phyloP scores from a whole-genome alignment of 1,284 basidiomycete genomes.

The Athelia sp. region DNA sequence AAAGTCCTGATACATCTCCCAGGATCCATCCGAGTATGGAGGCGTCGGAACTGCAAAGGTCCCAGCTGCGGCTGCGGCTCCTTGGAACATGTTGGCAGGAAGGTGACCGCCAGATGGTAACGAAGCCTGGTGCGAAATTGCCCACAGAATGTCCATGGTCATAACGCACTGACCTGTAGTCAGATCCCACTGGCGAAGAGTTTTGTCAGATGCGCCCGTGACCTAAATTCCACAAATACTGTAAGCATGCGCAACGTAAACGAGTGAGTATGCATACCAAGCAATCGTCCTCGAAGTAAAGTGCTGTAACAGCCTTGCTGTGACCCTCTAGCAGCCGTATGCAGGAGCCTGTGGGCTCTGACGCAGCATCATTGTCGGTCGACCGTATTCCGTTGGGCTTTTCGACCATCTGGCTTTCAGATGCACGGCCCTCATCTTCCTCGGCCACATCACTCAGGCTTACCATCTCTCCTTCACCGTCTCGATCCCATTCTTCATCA shows the following conservation, averaged over 20 bases:
- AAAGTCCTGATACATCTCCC: constrained; percentile 97
- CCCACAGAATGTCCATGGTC: constrained; percentile 99
- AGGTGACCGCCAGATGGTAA: constrained; percentile 34
- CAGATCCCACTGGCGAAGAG: constrained; percentile 97
- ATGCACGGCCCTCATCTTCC: constrained; percentile 42
- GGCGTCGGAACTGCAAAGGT: constrained; percentile 81
- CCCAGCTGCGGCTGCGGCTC: constrained; percentile 52
- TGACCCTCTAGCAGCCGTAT: constrained; percentile 85
- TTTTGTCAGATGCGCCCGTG: constrained; percentile 97
- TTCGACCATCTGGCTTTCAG: constrained; percentile 26
- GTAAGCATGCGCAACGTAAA: constrained; percentile 1
- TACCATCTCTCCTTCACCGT: constrained; percentile 47
- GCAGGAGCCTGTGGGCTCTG: constrained; percentile 49
- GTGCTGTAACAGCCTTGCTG: constrained; percentile 84
- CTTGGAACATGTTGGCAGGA: constrained; percentile 46
- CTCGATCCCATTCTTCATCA: constrained; percentile 63
- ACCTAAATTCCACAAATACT: constrained; percentile 48
- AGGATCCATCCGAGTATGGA: constrained; percentile 83
- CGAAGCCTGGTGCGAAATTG: constrained; percentile 88
- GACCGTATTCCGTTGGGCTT: constrained; percentile 32
- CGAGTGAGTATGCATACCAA: constrained; percentile 53
- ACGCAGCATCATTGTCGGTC: constrained; percentile 23
- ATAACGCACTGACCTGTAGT: constrained; percentile 96
- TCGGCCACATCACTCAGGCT: constrained; percentile 59
- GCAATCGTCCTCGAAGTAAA: constrained; percentile 95